Conservation (phyloP, 1,284 basidiomycete species). For the Ceratobasidium sp. region DNA sequence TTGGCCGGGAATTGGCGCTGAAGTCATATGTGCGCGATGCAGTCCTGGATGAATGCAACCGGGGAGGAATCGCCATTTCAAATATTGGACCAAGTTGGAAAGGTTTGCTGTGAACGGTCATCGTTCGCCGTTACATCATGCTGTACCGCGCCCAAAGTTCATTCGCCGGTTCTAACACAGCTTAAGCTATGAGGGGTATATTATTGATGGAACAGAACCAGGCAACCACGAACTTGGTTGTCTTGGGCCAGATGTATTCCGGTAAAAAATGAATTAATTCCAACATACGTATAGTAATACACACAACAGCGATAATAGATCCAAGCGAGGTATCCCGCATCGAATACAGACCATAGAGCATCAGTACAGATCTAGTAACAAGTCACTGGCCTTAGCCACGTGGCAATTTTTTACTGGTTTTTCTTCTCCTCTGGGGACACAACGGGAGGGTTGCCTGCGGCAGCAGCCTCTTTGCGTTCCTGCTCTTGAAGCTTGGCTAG, state of each 20-base stretch:
- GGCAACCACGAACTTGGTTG: too few relatives aligned
- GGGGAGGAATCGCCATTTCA: conserved; percentile 1
- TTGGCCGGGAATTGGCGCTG: not conserved
- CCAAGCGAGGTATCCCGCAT: not conserved
- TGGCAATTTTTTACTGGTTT: conserved; percentile 36
- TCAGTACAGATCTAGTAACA: conserved; percentile 7
- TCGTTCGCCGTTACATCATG: not conserved
- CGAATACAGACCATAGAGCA: not conserved
- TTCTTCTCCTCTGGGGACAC: conserved; percentile 39
- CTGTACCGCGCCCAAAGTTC: not conserved
- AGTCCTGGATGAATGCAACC: not conserved
- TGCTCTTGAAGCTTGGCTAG: conserved; percentile 58
- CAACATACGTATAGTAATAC: conserved; percentile 18
- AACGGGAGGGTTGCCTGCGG: not conserved
- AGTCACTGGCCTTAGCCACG: conserved; percentile 18
- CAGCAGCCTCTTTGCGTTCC: conserved; percentile 45
- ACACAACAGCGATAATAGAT: not conserved
- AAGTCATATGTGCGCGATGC: not conserved
- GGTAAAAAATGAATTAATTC: conserved; percentile 1
- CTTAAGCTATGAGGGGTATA: too few relatives aligned
- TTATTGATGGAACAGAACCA: too few relatives aligned
- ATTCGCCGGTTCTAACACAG: too few relatives aligned
- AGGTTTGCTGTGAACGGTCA: not conserved
- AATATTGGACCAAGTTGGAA: not conserved
- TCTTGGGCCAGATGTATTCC: not conserved